phyloP scores from a whole-genome alignment of 441 rosid genomes.

The Erodium texanum region DNA sequence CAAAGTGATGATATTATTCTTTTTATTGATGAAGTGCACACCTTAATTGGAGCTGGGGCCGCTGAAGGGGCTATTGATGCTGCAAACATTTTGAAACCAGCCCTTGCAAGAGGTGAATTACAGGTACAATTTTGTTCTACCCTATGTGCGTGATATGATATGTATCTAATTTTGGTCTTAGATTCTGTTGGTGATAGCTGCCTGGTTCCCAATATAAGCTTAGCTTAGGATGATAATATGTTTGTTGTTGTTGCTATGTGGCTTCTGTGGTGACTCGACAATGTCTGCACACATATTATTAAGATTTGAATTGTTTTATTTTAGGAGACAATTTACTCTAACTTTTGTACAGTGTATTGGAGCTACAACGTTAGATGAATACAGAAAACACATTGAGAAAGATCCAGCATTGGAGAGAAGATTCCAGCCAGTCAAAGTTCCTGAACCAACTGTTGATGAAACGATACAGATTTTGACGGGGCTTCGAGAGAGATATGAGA shows the following conservation, averaged over 20 bases:
- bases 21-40: constrained; percentile 94
- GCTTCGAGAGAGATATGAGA: constrained; percentile 78
- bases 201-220: not conserved
- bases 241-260: not conserved
- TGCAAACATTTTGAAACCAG: constrained; percentile 89
- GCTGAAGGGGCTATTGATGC: constrained; percentile 94
- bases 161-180: not conserved
- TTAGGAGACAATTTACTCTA: not conserved
- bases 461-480: constrained; percentile 77
- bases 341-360: constrained; percentile 68
- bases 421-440: constrained; percentile 84
- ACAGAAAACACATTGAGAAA: constrained; percentile 78
- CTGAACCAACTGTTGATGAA: constrained; percentile 89
- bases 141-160: not conserved
- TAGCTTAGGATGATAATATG: not conserved
- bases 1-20: constrained; percentile 79
- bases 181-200: not conserved
- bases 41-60: constrained; percentile 86
- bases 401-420: constrained; percentile 89
- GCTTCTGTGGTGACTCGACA: not conserved
- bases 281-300: too few species aligned
- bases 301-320: not conserved
- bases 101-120: constrained; percentile 95
- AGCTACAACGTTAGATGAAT: constrained; percentile 86
- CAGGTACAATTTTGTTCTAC: constrained; percentile 35